Percentiles rank a stretch among this genome's conserved stretches.
Conservation (phyloP, 768 basidiomycete genomes). For the Leccinum olivaceopallidum region DNA sequence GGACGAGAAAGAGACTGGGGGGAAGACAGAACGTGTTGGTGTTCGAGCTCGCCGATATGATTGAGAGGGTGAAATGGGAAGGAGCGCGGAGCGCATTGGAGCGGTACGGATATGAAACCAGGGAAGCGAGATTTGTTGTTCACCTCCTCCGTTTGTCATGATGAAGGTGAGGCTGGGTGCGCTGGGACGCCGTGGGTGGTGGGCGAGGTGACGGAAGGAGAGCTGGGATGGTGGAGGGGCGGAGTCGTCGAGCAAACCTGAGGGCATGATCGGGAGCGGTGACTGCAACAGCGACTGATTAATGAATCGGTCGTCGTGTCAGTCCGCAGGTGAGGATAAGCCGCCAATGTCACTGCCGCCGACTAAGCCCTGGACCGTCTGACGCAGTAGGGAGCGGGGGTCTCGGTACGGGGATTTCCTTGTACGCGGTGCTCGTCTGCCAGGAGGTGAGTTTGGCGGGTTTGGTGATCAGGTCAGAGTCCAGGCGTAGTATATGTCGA, state of each 20-base stretch:
- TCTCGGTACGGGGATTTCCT: no score
- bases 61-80: conserved; percentile 45
- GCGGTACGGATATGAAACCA: conserved; percentile 62
- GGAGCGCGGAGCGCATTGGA: conserved; percentile 58
- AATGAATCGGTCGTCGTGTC: no score
- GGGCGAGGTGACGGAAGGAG: conserved; percentile 44
- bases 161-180: conserved; percentile 40
- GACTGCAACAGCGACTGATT: conserved; percentile 28
- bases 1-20: conserved; percentile 43
- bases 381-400: no score
- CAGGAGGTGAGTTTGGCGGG: no score
- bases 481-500: conserved; percentile 74
- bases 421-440: no score
- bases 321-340: no score
- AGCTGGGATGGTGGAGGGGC: conserved; percentile 68
- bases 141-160: conserved; percentile 56
- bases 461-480: conserved; percentile 21
- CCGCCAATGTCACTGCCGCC: no score
- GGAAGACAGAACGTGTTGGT: neutral
- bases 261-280: conserved; percentile 51
- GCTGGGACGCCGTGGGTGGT: conserved; percentile 59
- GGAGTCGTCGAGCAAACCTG: conserved; percentile 40
- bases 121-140: conserved; percentile 43
- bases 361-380: no score
- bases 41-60: conserved; percentile 19